These are phyloP conservation scores for Rosa persica DNA, from an alignment of 306 rosid genomes.

Conservation along the genomic window DNA sequence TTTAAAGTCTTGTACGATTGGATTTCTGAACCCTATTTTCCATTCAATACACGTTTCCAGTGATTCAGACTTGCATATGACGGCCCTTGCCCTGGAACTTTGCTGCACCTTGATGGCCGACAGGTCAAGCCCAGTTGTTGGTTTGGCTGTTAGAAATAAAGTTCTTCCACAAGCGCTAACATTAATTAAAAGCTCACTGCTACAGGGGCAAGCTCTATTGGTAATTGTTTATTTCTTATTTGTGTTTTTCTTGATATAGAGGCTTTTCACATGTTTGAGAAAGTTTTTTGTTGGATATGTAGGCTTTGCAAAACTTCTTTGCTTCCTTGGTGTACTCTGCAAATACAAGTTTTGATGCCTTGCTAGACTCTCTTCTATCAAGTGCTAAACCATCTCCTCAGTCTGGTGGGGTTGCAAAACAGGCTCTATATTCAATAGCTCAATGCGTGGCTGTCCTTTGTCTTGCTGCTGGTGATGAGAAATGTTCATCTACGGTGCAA, in stretches of 20 bases:
- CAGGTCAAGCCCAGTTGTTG: slow-evolving; percentile 80
- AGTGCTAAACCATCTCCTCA: slow-evolving; percentile 95
- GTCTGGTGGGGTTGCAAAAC: slow-evolving; percentile 96
- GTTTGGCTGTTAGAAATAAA: slow-evolving; percentile 92
- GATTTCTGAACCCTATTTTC: slow-evolving; percentile 21
- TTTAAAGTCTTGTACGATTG: neutral
- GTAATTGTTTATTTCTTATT: slow-evolving; percentile 42
- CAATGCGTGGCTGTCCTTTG: slow-evolving; percentile 97
- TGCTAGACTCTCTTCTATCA: slow-evolving; percentile 86
- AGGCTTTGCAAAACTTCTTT: slow-evolving; percentile 92
- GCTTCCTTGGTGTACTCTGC: slow-evolving; percentile 91
- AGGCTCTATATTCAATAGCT: slow-evolving; percentile 92
- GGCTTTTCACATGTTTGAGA: slow-evolving; percentile 27
- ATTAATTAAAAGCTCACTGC: slow-evolving; percentile 88
- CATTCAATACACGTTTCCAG: slow-evolving; percentile 42
- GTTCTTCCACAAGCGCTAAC: slow-evolving; percentile 95
- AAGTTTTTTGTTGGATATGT: slow-evolving; percentile 30
- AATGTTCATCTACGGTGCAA: slow-evolving; percentile 82
- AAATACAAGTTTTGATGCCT: slow-evolving; percentile 88
- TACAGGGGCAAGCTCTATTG: slow-evolving; percentile 96
- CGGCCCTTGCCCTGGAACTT: slow-evolving; percentile 96
- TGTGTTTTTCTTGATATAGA: slow-evolving; percentile 22
- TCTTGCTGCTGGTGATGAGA: slow-evolving; percentile 93
- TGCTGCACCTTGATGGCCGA: slow-evolving; percentile 99
- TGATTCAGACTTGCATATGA: slow-evolving; percentile 99